Evolutionary conservation across 768 basidiomycete species (phyloP), one percentile per base, ranked within the genome.

Genomic region (Lentinus brumalis): DNA sequence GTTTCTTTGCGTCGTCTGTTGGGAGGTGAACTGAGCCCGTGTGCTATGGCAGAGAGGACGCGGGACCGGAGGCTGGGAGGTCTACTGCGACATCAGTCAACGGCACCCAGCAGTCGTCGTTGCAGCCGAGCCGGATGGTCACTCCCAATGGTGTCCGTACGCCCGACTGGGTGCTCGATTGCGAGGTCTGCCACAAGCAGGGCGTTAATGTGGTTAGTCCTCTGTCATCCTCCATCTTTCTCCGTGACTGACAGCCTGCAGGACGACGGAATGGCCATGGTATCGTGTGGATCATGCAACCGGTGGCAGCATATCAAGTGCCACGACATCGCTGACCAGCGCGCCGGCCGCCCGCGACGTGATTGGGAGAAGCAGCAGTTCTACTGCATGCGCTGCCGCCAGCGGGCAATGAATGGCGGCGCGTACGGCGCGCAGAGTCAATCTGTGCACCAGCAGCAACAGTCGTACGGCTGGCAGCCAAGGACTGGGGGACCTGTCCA

Each of bases 301-400:
- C 86, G 86, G 72, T 97, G 94, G 95, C 95, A 96, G 67, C 95
- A 97, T 67, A 92, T 92, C 38, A 70, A 77, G 21, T 97, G 95
- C 68, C 92, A 96, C 68, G 91, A 96, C 69, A 76, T 74, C 50
- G 84, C 80, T 31, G 94, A 96, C 72, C 73, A 76, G 32, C 74
- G 78, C 21, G 81, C 83, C 46, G 89, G 92, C 26, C 81, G 81
- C 14, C 84, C 82, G 4, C 82, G 78, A 64, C 85, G 94, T 18
- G 86, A 95, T 66, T 97, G 95, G 95, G 85, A 91, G 53, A 69
- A 76, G n/a, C 91, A 90, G 56, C 91, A 94, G 44, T 97, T 97
- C 70, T 72, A 86, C 61, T 95, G 92, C 71, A 76, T 75, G 49
- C 77, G 77, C 38, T 94, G 92, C 72, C 81, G 67, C 10, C 53